phyloP scores from a whole-genome alignment of 805 yeast species.

The Spathaspora gorwiae region DNA sequence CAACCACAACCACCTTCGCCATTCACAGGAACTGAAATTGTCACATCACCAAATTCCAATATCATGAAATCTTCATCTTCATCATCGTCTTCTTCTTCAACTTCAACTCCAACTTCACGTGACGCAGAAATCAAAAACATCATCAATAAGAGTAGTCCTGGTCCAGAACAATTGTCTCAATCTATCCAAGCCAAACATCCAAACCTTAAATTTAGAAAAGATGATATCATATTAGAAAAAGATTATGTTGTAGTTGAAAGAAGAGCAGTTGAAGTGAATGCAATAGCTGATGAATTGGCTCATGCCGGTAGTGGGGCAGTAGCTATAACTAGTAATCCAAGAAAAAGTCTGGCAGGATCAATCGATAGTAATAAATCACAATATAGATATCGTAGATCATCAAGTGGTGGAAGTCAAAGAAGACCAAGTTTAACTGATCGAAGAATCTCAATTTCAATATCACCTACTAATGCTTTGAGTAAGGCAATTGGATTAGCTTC shows the following conservation, averaged over 20 bases:
- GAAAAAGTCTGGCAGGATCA: conserved; percentile 26
- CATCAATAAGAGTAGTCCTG: conserved; percentile 41
- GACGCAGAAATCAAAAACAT: conserved; percentile 46
- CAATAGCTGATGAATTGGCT: conserved; percentile 89
- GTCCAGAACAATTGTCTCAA: conserved; percentile 27
- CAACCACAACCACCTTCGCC: background rate
- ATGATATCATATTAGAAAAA: conserved; percentile 59
- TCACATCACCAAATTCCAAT: background rate
- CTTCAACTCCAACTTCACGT: conserved; percentile 5
- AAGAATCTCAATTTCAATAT: conserved; percentile 61
- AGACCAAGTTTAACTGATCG: conserved; percentile 62
- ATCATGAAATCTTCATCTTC: background rate
- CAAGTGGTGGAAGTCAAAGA: conserved; percentile 49
- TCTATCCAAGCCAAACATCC: conserved; percentile 17
- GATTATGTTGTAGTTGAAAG: conserved; percentile 95
- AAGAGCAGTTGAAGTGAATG: conserved; percentile 90
- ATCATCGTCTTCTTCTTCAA: background rate
- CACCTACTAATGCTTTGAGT: conserved; percentile 84
- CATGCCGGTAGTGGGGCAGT: conserved; percentile 51
- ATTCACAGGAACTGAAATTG: background rate
- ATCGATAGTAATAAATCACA: conserved; percentile 14
- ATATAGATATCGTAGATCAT: conserved; percentile 17
- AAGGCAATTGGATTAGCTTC: conserved; percentile 87
- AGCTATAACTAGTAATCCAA: conserved; percentile 30
- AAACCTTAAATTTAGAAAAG: conserved; percentile 12